Evolutionary conservation across 2,329 filamentous ascomycete species (phyloP).

Genomic region (Amesomyces nigricolor): DNA sequence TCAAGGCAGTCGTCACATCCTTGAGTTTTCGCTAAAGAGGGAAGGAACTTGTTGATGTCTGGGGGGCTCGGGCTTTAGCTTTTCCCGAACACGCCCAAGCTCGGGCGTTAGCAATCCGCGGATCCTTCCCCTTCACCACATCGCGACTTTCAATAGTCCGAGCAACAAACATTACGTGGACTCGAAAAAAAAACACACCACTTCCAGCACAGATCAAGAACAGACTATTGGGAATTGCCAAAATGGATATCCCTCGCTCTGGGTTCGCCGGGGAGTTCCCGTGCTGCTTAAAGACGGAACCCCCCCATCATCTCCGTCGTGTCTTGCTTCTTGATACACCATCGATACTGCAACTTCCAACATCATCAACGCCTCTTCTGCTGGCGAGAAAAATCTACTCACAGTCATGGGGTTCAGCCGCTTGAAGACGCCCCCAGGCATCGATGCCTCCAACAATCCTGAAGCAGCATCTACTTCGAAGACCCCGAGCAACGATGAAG

Average conservation of each 20-base stretch:
- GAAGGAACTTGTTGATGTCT: neutral
- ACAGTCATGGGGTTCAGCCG: neutral
- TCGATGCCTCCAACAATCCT: neutral
- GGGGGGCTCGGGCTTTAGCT: constrained; percentile 5
- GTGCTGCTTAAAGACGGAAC: too few relatives aligned
- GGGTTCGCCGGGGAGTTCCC: too few relatives aligned
- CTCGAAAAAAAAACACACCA: too few relatives aligned
- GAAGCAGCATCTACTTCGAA: neutral
- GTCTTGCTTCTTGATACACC: too few relatives aligned
- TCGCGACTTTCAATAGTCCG: neutral
- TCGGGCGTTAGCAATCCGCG: constrained; percentile 7
- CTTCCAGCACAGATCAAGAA: too few relatives aligned
- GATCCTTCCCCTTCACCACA: neutral
- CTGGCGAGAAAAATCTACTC: neutral
- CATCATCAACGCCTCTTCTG: too few relatives aligned
- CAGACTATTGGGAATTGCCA: too few relatives aligned
- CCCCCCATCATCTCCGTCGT: too few relatives aligned
- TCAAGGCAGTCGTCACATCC: too few relatives aligned
- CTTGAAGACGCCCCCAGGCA: neutral
- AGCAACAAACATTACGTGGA: neutral
- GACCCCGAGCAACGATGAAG: neutral
- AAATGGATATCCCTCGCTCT: too few relatives aligned
- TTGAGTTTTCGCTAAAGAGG: too few relatives aligned
- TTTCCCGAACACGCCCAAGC: neutral
- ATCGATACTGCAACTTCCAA: too few relatives aligned